phyloP scores from a whole-genome alignment of 1,139 yeast species.

The Yamadazyma pseudoaaseri region DNA sequence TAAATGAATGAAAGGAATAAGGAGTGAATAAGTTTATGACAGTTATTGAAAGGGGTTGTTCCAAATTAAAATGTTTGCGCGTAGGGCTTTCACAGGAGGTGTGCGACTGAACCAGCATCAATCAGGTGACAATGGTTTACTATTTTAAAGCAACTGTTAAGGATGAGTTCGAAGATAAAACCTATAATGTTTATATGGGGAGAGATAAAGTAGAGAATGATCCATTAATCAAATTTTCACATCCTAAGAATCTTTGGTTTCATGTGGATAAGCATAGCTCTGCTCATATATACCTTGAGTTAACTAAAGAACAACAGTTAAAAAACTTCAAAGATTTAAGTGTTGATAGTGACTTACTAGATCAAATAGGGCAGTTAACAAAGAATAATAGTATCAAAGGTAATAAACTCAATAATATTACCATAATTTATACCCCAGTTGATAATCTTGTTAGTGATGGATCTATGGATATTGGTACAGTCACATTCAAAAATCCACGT shows the following conservation, averaged over 20 bases:
- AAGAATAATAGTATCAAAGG: conserved; percentile 82
- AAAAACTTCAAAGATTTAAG: conserved; percentile 32
- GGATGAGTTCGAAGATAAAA: conserved; percentile 33
- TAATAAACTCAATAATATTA: conserved; percentile 66
- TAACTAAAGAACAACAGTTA: conserved; percentile 40
- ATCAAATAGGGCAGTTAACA: conserved; percentile 72
- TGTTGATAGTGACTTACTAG: conserved; percentile 52
- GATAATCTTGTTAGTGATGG: conserved; percentile 68
- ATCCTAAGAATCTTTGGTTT: conserved; percentile 75
- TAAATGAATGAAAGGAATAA: conserved; percentile 3
- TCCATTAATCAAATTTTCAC: conserved; percentile 65
- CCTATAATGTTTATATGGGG: conserved; percentile 60
- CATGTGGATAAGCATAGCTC: conserved; percentile 80
- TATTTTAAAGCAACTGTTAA: conserved; percentile 44
- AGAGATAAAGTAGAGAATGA: conserved; percentile 78
- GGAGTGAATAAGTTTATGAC: not conserved
- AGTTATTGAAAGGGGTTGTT: not conserved
- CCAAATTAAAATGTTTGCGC: conserved; percentile 2
- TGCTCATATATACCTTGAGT: conserved; percentile 76
- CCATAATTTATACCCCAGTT: conserved; percentile 77
- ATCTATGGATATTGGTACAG: conserved; percentile 83
- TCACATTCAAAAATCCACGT: conserved; percentile 61
- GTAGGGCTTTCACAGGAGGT: too few species aligned
- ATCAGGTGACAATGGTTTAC: too few species aligned
- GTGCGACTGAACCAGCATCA: too few species aligned